These are phyloP conservation scores for Ceratocystis diversiconidia DNA, from an alignment of 2,329 filamentous ascomycete species.

Conservation along the genomic window DNA sequence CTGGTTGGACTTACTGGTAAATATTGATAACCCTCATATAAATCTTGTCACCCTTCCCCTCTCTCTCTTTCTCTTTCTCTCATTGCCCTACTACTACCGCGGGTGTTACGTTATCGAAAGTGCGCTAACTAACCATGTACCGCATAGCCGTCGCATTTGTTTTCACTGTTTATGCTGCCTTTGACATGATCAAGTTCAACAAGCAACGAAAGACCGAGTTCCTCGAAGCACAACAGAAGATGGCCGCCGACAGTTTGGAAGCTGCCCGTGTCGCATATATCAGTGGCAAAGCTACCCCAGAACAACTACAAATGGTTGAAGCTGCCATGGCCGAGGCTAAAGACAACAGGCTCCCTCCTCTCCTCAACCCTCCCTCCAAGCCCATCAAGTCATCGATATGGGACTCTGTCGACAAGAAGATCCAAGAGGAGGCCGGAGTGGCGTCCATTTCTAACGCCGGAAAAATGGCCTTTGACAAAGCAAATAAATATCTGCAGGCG, in stretches of 20 bases:
- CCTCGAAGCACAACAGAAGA: constrained; percentile 38
- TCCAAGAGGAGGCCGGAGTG: constrained; percentile 13
- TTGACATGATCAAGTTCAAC: constrained; percentile 49
- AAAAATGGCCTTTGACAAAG: constrained; percentile 4
- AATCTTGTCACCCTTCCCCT: neutral
- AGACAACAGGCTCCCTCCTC: constrained; percentile 36
- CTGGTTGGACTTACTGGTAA: constrained; percentile 44
- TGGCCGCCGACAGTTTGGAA: constrained; percentile 41
- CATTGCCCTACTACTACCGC: neutral
- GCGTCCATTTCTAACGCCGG: neutral
- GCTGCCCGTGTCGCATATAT: constrained; percentile 47
- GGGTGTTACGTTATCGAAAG: neutral
- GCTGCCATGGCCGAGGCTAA: constrained; percentile 38
- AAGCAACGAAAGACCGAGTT: constrained; percentile 45
- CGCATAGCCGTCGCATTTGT: constrained; percentile 38
- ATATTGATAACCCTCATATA: constrained; percentile 18
- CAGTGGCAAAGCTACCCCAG: constrained; percentile 41
- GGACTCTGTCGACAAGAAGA: constrained; percentile 19
- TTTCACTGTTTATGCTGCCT: constrained; percentile 43
- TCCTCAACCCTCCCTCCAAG: constrained; percentile 34
- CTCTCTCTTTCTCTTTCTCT: neutral
- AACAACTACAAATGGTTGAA: constrained; percentile 43
- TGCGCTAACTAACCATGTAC: neutral
- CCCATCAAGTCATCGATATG: constrained; percentile 21
- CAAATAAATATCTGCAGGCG: constrained; percentile 6